Percentiles rank a stretch among this genome's conserved stretches.
Evolutionary conservation across 225 moss, liverwort and hornwort genomes (phyloP).

Genomic region (Lunularia cruciata): DNA sequence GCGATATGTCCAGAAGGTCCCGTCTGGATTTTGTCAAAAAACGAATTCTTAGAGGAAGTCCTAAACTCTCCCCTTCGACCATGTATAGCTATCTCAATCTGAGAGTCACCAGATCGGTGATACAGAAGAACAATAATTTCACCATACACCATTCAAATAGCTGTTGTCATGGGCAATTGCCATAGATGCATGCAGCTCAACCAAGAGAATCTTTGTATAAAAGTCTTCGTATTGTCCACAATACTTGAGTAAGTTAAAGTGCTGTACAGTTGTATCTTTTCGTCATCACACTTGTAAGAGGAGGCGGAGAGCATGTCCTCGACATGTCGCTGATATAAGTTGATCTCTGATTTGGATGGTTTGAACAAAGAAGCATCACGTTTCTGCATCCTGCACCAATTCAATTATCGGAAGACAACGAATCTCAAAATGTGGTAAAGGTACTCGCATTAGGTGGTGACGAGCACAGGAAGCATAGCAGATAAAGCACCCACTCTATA

Average conservation of each 20-base stretch:
- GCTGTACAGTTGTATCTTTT: constrained; percentile 36
- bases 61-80: no score
- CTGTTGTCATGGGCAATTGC: background rate
- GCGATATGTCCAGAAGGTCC: constrained; percentile 82
- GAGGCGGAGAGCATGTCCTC: constrained; percentile 47
- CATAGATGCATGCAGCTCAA: background rate
- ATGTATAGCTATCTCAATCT: background rate
- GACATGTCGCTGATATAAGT: constrained; percentile 43
- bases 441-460: no score
- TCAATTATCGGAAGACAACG: background rate
- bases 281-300: constrained; percentile 24
- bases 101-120: background rate
- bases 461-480: no score
- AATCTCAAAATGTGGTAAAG: no score
- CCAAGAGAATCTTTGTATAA: background rate
- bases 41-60: background rate
- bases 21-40: constrained; percentile 51
- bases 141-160: background rate
- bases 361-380: constrained; percentile 48
- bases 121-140: background rate
- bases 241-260: background rate
- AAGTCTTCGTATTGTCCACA: no score
- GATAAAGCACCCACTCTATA: no score
- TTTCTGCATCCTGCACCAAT: constrained; percentile 19
- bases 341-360: constrained; percentile 51